Percentiles rank a stretch among this genome's conserved stretches.
Conservation (phyloP, 352 stramenopile species). For the Bremia lactucae region DNA sequence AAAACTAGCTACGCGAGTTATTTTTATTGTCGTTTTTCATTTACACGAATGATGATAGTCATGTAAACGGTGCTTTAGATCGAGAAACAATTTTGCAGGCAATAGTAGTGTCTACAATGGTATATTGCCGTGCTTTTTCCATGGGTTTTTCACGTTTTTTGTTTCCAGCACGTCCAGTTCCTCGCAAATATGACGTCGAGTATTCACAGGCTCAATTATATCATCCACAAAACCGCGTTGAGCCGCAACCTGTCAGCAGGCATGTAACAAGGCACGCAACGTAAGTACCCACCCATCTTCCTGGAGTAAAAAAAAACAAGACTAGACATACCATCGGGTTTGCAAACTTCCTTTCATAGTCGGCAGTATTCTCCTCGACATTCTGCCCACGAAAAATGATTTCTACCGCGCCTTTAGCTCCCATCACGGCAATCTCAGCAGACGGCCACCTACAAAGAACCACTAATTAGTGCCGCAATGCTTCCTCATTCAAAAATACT, state of each 20-base stretch:
- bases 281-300: slow-evolving; percentile 6
- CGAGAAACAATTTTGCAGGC: too few relatives aligned
- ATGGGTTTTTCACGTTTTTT: slow-evolving; percentile 90
- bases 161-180: slow-evolving; percentile 91
- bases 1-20: too few relatives aligned
- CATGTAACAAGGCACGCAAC: background rate
- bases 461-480: slow-evolving; percentile 8
- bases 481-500: background rate
- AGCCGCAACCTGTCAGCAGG: slow-evolving; percentile 70
- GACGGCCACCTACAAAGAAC: slow-evolving; percentile 42
- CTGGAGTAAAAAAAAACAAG: slow-evolving; percentile 6
- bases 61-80: slow-evolving; percentile 1
- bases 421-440: slow-evolving; percentile 86
- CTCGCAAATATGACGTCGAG: slow-evolving; percentile 90
- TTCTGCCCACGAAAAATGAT: slow-evolving; percentile 97
- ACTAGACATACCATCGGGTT: slow-evolving; percentile 84
- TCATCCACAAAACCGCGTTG: slow-evolving; percentile 96
- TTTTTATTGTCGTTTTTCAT: too few relatives aligned
- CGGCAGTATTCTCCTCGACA: slow-evolving; percentile 90
- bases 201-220: slow-evolving; percentile 93
- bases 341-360: slow-evolving; percentile 94
- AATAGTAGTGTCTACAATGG: slow-evolving; percentile 80
- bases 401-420: slow-evolving; percentile 93
- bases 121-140: slow-evolving; percentile 97
- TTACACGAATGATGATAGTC: slow-evolving; percentile 12